Conservation (phyloP, 2,329 filamentous ascomycete genomes). For the Claviceps digitariae region DNA sequence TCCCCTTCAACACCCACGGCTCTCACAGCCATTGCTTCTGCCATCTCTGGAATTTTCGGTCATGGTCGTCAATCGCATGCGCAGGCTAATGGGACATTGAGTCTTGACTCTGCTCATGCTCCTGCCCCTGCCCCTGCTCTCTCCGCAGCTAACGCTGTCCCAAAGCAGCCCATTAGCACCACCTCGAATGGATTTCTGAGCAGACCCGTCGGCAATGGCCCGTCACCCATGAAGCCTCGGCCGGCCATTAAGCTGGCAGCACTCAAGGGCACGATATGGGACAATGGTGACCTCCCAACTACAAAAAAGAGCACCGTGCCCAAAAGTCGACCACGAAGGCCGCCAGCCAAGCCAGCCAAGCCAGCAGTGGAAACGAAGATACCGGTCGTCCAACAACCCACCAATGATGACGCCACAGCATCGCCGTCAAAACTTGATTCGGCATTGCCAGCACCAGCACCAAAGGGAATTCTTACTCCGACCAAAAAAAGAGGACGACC, state of each 20-base stretch:
- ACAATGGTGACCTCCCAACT: slow-evolving; percentile 15
- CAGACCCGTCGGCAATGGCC: slow-evolving; percentile 4
- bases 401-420: not conserved
- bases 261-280: slow-evolving; percentile 25
- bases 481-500: slow-evolving; percentile 25
- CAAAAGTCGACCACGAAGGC: slow-evolving; percentile 1
- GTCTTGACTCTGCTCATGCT: not conserved
- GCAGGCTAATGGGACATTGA: slow-evolving; percentile 4
- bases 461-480: slow-evolving; percentile 45
- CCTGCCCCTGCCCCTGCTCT: not conserved
- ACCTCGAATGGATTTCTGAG: not conserved
- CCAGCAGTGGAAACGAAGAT: not conserved
- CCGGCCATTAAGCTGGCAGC: slow-evolving; percentile 24
- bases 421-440: slow-evolving; percentile 1
- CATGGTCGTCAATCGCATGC: slow-evolving; percentile 9
- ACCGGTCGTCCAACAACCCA: not conserved
- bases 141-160: not conserved
- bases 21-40: slow-evolving; percentile 18
- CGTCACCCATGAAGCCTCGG: slow-evolving; percentile 6
- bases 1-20: slow-evolving; percentile 18
- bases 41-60: slow-evolving; percentile 16
- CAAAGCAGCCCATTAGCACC: not conserved
- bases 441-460: slow-evolving; percentile 10
- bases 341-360: not conserved
- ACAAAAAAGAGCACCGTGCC: slow-evolving; percentile 9